phyloP scores from a whole-genome alignment of 805 yeast genomes.

The Candida berthetii region DNA sequence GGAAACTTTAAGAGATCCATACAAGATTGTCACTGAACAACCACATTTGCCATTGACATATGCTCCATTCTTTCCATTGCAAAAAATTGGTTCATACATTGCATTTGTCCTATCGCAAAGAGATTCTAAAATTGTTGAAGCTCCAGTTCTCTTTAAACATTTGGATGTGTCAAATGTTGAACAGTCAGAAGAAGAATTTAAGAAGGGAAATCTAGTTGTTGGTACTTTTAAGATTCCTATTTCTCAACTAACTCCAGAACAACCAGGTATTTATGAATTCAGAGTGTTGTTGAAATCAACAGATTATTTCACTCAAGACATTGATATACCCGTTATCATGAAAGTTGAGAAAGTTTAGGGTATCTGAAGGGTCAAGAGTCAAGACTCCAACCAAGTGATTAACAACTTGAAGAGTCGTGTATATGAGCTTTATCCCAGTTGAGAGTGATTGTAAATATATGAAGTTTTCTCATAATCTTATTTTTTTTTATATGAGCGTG shows the following conservation, averaged over 20 bases:
- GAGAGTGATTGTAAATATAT: too few relatives aligned
- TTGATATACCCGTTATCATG: slow-evolving; percentile 66
- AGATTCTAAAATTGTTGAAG: slow-evolving; percentile 75
- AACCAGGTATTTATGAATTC: slow-evolving; percentile 59
- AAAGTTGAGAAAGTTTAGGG: too few relatives aligned
- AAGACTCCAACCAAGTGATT: too few relatives aligned
- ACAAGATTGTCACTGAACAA: slow-evolving; percentile 54
- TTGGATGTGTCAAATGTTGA: slow-evolving; percentile 50
- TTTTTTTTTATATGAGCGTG: too few relatives aligned
- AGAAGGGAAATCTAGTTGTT: slow-evolving; percentile 33
- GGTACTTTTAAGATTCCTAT: slow-evolving; percentile 76
- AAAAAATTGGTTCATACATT: slow-evolving; percentile 48
- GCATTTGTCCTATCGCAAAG: slow-evolving; percentile 66
- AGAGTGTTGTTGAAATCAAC: slow-evolving; percentile 65
- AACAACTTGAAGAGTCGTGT: too few relatives aligned
- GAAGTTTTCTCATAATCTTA: too few relatives aligned
- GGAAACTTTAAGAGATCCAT: slow-evolving; percentile 69
- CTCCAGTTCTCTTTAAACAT: slow-evolving; percentile 47
- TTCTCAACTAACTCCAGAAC: slow-evolving; percentile 72
- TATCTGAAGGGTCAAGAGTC: too few relatives aligned
- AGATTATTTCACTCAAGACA: slow-evolving; percentile 77
- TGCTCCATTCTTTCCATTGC: slow-evolving; percentile 73
- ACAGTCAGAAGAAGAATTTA: slow-evolving; percentile 43
- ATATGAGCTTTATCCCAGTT: too few relatives aligned
- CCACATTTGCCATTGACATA: slow-evolving; percentile 62